Evolutionary conservation across 148 eudicot species (phyloP).

Genomic region (Rhododendron kiyosumense): DNA sequence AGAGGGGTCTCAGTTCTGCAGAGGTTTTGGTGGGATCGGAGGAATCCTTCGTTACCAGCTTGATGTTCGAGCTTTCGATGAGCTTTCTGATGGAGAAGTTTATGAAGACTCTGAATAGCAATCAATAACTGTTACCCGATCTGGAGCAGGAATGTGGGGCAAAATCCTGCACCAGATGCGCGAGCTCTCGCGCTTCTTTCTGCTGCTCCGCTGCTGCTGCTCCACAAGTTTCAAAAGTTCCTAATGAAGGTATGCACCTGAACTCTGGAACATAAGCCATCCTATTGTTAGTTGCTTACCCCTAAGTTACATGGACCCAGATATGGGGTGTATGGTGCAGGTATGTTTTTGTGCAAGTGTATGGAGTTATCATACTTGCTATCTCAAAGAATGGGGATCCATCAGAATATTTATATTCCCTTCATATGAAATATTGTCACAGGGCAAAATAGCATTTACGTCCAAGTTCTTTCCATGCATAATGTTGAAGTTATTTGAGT

Average conservation of each 20-base stretch:
- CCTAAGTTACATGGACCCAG: neutral
- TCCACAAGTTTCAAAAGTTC: neutral
- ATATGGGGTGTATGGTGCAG: neutral
- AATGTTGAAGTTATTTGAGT: neutral
- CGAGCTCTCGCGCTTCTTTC: constrained; percentile 10
- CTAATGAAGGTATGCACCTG: constrained; percentile 9
- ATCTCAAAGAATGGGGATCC: neutral
- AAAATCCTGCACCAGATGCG: constrained; percentile 9
- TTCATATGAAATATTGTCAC: neutral
- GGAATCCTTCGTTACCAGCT: constrained; percentile 30
- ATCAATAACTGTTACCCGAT: constrained; percentile 15
- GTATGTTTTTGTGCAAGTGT: neutral
- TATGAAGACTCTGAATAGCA: constrained; percentile 25
- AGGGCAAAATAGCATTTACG: neutral
- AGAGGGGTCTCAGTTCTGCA: constrained; percentile 28
- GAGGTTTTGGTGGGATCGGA: constrained; percentile 29
- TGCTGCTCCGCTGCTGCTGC: neutral
- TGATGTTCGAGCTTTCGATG: constrained; percentile 22
- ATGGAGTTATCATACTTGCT: neutral
- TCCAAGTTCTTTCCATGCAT: neutral
- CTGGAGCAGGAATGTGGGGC: constrained; percentile 15
- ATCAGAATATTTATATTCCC: neutral
- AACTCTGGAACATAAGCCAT: neutral
- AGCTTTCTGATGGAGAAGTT: constrained; percentile 19
- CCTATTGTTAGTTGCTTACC: neutral